Base-by-base conservation (phyloP, 192 early-diverging fungal genomes). In the Coemansia pectinata region DNA sequence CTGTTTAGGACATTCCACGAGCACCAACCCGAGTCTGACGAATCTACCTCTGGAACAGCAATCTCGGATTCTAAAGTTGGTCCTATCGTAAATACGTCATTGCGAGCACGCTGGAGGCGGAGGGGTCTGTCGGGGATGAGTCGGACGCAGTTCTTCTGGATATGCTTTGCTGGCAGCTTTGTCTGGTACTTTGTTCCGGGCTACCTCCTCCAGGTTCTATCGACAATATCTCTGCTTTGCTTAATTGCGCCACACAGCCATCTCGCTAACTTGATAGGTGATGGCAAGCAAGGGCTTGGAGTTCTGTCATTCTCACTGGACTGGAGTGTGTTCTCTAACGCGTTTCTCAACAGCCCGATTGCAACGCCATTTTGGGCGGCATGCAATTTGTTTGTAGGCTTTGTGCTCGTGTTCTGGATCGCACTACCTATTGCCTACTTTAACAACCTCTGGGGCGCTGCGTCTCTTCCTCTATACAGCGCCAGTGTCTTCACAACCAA, bases 1-100 rank as follows among this genome's bases (percentile, higher is more conserved):
- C 80, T 95, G 4, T 93, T 94, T 78, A 84, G 88, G 5, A 90
- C 93, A 8, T 86, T 96, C 45, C 93, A 96, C 74, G 87, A 90
- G 53, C 33, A 65, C 59, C 73, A 84, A 23, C 41, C 75, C 73
- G 33, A 47, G 10, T 42, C 12, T 12, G 33, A 11, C 36, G 62
- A 40, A 3, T 50, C 47, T 21, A 50, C n/a, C 21, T 4, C 44
- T n/a, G 39, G 12, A 11, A 23, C 1, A 25, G 23, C 23, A 12
- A 27, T 9, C 14, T 23, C 25, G 6, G 55, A 7, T 38, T 38
- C 23, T 33, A 27, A 3, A 53, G n/a, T 29, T 2, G 69, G 2
- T 2, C 57, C 15, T 5, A 34, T 34, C 15, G 57, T 34, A 7
- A 12, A 19, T 3, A 17, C 1, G 7, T 19, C 57, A 2, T 15